Evolutionary conservation across 2,329 filamentous ascomycete genomes (phyloP), one percentile per base, ranked within the genome.

Genomic region (Neofusicoccum cordaticola): DNA sequence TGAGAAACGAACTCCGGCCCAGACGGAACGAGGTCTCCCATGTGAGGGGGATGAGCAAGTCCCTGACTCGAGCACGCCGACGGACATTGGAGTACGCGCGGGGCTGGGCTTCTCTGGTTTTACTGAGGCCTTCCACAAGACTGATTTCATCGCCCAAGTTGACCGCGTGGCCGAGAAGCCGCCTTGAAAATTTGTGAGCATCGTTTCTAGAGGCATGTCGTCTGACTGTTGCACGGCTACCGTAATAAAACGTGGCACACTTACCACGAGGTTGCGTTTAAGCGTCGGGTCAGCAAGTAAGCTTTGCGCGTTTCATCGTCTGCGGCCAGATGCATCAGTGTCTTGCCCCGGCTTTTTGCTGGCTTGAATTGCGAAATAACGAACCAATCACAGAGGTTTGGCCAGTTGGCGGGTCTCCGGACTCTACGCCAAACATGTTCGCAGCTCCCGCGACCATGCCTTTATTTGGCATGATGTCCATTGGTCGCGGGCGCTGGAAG

Each of bases 391-490:
- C 6, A 0, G 22, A 35, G 8, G 19, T 35, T 9, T 58, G 53
- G 7, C 19, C 15, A 3, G 39, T 57, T 7, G 37, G 11, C 4
- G 53, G 41, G 7, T 58, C 53, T 3, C 9, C 41, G 5, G 41
- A 15, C 19, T 45, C 53, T 15, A 58, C 41, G 22, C 53, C 53
- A 13, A 15, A 47, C 41, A 58, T 47, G 41, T 37, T 15, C 1
- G 41, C 11, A 34, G 22, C 6, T 15, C 41, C 41, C 5, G 53
- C 41, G 3, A 22, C 6, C 27, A 35, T 19, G 15, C 53, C 53
- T 7, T 58, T 9, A 15, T 58, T 58, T 15, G 53, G 53, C 53
- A 58, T 58, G n/a, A 58, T 17, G n/a, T 58, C 53, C 15, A 58
- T 17, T 2, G 53, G 53, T 13, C 53, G 53, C 7, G 53, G 53